phyloP scores from a whole-genome alignment of 2,329 filamentous ascomycete species.

The Seiridium unicorne region DNA sequence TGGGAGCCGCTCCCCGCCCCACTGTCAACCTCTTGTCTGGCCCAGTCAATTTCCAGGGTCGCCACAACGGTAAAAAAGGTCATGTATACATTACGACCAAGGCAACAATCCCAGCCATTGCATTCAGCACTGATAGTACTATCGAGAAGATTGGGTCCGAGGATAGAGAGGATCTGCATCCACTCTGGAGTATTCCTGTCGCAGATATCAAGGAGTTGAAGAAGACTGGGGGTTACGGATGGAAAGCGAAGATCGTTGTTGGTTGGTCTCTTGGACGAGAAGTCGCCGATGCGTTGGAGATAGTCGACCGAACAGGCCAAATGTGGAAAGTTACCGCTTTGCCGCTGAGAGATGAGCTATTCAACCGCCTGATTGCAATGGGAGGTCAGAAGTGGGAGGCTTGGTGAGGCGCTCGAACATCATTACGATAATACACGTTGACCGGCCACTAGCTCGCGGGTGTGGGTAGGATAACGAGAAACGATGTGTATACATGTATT shows the following conservation, averaged over 20 bases:
- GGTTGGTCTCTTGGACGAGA: slow-evolving; percentile 75
- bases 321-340: slow-evolving; percentile 68
- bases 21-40: slow-evolving; percentile 51
- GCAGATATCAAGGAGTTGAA: slow-evolving; percentile 70
- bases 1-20: slow-evolving; percentile 63
- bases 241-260: slow-evolving; percentile 81
- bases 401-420: slow-evolving; percentile 47
- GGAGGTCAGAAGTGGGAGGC: slow-evolving; percentile 82
- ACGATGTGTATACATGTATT: background rate
- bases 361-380: slow-evolving; percentile 75
- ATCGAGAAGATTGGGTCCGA: slow-evolving; percentile 59
- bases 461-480: background rate
- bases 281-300: slow-evolving; percentile 72
- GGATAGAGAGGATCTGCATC: slow-evolving; percentile 52
- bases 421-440: background rate
- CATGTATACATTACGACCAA: slow-evolving; percentile 68
- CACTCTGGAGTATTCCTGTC: slow-evolving; percentile 69
- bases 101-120: slow-evolving; percentile 66
- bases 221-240: slow-evolving; percentile 79
- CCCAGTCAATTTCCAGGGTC: slow-evolving; percentile 73
- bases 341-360: slow-evolving; percentile 71
- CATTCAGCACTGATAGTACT: slow-evolving; percentile 59
- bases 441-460: background rate
- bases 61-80: slow-evolving; percentile 70
- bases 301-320: slow-evolving; percentile 56